Base-by-base conservation (phyloP, 1,284 basidiomycete genomes). In the Rhodotorula sp. region DNA sequence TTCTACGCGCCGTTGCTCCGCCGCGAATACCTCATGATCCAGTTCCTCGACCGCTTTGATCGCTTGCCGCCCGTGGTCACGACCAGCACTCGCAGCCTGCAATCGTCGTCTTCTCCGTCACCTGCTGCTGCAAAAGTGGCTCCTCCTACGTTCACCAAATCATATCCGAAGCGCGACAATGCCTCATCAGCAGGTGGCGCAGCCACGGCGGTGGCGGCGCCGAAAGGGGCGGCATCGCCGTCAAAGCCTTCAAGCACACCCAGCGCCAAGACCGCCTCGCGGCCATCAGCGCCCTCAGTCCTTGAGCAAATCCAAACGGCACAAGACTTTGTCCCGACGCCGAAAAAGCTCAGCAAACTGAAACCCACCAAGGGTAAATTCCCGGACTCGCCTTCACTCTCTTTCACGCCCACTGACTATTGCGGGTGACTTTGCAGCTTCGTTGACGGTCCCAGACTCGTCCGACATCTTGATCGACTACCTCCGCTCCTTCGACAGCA, bases 1-100 rank as follows among this genome's bases (percentile, higher is more conserved):
- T 64, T 71, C 45, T 66, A 67, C 49, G 62, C 47, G 12, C 69
- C 69, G 0, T 54, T 71, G 10, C 26, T 71, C 26, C 34, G 48
- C 1, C 52, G 60, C 2, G 66, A 64, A 28, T 65, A 61, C 48
- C 28, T 38, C 50, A 21, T 7, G 26, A 26, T 18, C 10, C 54
- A 55, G 26, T 28, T 55, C 54, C 16, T 55, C 14, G 26, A 26
- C 28, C n/a, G n/a, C 1, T 55, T 55, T 21, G 54, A 55, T 7
- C 54, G 54, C 5, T 26, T 55, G 16, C 54, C 54, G 28, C 14
- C n/a, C 14, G 54, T 55, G 26, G 28, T 28, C 12, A 55, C 54
- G n/a, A 16, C 54, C 12, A 28, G 26, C 26, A 28, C n/a, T 8
- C 23, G 16, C 12, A 28, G 26, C 26, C n/a, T 55, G 3, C 54